These are phyloP conservation scores for Lophiostoma macrostomum DNA, from an alignment of 495 filamentous ascomycete species.

Conservation along the genomic window DNA sequence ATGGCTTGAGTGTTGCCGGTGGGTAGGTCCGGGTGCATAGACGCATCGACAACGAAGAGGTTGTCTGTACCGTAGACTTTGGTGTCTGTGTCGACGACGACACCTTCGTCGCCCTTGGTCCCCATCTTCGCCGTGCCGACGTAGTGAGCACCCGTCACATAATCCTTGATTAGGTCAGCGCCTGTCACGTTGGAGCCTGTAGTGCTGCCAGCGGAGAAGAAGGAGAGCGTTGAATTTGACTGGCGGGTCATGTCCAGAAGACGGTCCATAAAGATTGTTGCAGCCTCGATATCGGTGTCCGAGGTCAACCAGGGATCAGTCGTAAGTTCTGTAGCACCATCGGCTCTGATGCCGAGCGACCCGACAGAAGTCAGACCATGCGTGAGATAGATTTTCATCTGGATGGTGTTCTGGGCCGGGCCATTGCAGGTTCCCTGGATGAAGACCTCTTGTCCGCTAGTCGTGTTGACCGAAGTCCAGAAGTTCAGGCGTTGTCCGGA, in stretches of 20 bases:
- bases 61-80: slow-evolving; percentile 26
- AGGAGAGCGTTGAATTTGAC: slow-evolving; percentile 18
- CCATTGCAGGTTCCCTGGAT: slow-evolving; percentile 25
- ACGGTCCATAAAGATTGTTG: slow-evolving; percentile 21
- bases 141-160: slow-evolving; percentile 8
- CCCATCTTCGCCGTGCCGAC: slow-evolving; percentile 26
- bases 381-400: slow-evolving; percentile 43
- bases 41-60: slow-evolving; percentile 33
- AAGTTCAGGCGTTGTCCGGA: slow-evolving; percentile 22
- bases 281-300: slow-evolving; percentile 17
- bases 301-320: slow-evolving; percentile 36
- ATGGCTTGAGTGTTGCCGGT: slow-evolving; percentile 48
- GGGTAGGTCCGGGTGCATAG: slow-evolving; percentile 46
- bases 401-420: slow-evolving; percentile 18
- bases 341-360: slow-evolving; percentile 35
- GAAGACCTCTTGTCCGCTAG: slow-evolving; percentile 3
- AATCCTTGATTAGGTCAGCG: slow-evolving; percentile 11
- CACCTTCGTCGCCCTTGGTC: slow-evolving; percentile 1
- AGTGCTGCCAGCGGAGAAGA: slow-evolving; percentile 4
- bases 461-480: slow-evolving; percentile 20
- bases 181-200: slow-evolving; percentile 7
- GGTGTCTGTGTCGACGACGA: slow-evolving; percentile 21
- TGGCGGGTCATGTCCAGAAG: slow-evolving; percentile 19
- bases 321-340: slow-evolving; percentile 34
- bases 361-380: slow-evolving; percentile 45